Evolutionary conservation across 352 stramenopile species (phyloP).

Genomic region (Pythium inflatum): DNA sequence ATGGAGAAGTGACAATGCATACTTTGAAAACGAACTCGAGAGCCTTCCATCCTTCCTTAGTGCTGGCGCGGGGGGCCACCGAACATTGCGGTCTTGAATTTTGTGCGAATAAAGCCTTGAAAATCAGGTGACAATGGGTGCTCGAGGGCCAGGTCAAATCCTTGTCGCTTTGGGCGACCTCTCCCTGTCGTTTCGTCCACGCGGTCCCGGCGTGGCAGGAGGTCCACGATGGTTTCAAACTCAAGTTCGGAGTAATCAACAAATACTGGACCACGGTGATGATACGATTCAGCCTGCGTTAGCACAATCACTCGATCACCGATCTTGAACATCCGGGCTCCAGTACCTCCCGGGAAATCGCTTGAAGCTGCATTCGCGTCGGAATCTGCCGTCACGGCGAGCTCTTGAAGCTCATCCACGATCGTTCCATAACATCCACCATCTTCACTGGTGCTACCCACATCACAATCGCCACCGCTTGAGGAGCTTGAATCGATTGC

Average conservation of each 20-base stretch:
- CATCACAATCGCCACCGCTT: no score
- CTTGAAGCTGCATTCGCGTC: no score
- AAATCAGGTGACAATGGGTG: slow-evolving; percentile 13
- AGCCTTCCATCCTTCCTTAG: slow-evolving; percentile 1
- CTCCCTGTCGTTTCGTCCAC: not conserved
- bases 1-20: not conserved
- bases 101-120: slow-evolving; percentile 28
- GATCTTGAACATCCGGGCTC: not conserved
- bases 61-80: slow-evolving; percentile 13
- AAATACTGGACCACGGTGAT: not conserved
- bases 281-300: not conserved
- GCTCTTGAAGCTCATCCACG: not conserved
- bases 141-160: not conserved
- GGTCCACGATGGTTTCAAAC: not conserved
- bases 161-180: not conserved
- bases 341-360: no score
- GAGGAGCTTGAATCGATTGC: no score
- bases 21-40: no score
- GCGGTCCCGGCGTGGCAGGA: not conserved
- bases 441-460: no score
- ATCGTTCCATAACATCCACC: no score
- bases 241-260: not conserved
- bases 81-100: slow-evolving; percentile 29
- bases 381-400: no score
- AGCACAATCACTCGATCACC: not conserved